Evolutionary conservation across 2,329 filamentous ascomycete species (phyloP), one percentile per base, ranked within the genome.

Genomic region (Cordyceps militaris): DNA sequence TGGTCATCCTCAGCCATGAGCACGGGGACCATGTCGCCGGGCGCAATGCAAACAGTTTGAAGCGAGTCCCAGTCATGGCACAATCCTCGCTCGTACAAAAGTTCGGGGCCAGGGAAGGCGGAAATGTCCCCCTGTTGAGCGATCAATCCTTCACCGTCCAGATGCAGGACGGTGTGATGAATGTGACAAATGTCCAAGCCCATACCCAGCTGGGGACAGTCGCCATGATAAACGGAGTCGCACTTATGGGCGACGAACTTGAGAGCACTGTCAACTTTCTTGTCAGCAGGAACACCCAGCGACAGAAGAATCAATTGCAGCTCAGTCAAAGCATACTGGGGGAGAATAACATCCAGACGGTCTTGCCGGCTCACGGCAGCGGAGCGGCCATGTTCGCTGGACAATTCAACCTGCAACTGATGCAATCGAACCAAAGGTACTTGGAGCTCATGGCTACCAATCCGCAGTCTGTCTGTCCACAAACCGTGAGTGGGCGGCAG

Each of bases 261-360:
- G 50, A 53, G 26, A 53, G 50, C 38, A 53, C 50, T 13, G 4
- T 53, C 38, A 43, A 53, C 26, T 53, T 53, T 21, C 50, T 53
- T 8, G 50, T 53, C 40, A 53, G 50, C 50, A 42, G 50, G 1
- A 34, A 53, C 11, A 53, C 50, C 4, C 50, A 32, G 50, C 5
- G 4, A 19, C 50, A 53, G 50, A 43, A 14, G n/a, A 32, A 11
- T 4, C 38, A 44, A 13, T 6, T 53, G 50, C 38, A 43, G 50
- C 24, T 9, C 2, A 53, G 50, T 28, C 13, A 53, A 11, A 28
- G 32, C 26, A 53, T 53, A 3, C 36, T 53, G 1, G 38, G 13
- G 38, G 11, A 53, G n/a, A 53, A 53, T 5, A 32, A 32, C 38
- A 53, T 53, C 24, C n/a, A 21, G 13, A 43, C 16, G 13, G 50